A percentile compares a stretch with the other conserved stretches of the same genome.
phyloP scores from a whole-genome alignment of 1,139 yeast genomes.

The Lodderomyces jiufengensis region DNA sequence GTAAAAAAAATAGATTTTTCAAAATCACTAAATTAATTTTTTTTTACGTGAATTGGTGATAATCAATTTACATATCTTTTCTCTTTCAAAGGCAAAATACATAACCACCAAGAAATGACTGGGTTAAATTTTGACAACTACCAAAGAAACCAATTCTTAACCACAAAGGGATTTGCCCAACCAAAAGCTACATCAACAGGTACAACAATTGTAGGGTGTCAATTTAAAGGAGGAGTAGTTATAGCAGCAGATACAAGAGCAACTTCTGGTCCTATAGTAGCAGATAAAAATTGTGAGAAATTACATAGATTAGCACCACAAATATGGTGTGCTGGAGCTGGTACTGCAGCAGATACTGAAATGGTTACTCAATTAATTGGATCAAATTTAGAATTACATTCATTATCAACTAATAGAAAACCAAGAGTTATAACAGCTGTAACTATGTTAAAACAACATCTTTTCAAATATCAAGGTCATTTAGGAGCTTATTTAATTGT shows the following conservation, averaged over 20 bases:
- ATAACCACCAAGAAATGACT: constrained; percentile 47
- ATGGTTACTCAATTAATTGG: constrained; percentile 92
- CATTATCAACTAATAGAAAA: constrained; percentile 74
- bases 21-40: background rate
- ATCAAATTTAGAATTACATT: constrained; percentile 85
- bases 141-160: constrained; percentile 77
- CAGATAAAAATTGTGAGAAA: constrained; percentile 97
- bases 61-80: background rate
- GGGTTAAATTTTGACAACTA: constrained; percentile 91
- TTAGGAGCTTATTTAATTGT: constrained; percentile 95
- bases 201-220: constrained; percentile 96
- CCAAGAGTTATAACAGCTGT: constrained; percentile 94
- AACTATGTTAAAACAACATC: constrained; percentile 90
- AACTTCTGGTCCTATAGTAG: constrained; percentile 92
- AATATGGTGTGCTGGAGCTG: constrained; percentile 99
- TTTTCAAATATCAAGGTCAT: constrained; percentile 95
- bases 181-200: constrained; percentile 97
- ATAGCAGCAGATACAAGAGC: constrained; percentile 99
- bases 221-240: constrained; percentile 88
- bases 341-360: constrained; percentile 99
- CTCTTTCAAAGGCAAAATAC: background rate
- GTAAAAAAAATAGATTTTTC: too few species aligned
- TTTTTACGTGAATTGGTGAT: background rate
- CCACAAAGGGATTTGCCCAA: constrained; percentile 66
- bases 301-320: constrained; percentile 86